Conservation (phyloP, 768 basidiomycete species). For the Boletus rufocinnamomeus region DNA sequence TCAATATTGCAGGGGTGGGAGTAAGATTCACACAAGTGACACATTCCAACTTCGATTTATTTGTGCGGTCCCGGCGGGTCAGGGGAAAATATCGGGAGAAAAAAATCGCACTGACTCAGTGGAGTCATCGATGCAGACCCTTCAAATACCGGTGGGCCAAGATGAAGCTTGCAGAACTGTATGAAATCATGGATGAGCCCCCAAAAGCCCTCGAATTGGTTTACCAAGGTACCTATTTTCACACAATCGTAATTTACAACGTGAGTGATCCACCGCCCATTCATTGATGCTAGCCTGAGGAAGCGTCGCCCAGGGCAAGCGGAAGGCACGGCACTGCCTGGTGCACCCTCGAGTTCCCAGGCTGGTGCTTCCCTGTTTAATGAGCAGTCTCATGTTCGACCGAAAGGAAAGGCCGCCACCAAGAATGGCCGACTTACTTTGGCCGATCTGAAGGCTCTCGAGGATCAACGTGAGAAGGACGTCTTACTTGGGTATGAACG, state of each 20-base stretch:
- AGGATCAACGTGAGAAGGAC: constrained; percentile 66
- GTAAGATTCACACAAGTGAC: not conserved
- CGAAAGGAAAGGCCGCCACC: constrained; percentile 34
- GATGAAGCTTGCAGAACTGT: constrained; percentile 87
- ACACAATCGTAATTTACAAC: not conserved
- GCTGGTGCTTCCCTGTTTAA: constrained; percentile 59
- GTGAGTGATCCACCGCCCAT: constrained; percentile 55
- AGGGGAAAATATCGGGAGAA: too few species aligned
- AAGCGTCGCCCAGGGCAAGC: constrained; percentile 41
- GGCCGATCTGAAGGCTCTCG: constrained; percentile 62
- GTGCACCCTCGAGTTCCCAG: constrained; percentile 15
- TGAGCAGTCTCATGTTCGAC: constrained; percentile 46
- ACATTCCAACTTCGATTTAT: not conserved
- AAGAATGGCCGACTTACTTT: constrained; percentile 49
- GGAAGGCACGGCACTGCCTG: constrained; percentile 15
- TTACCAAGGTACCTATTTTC: constrained; percentile 51
- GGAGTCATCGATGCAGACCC: constrained; percentile 81
- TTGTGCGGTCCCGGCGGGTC: not conserved
- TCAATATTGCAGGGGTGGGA: not conserved
- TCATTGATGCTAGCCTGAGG: constrained; percentile 65
- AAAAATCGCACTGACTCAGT: too few species aligned
- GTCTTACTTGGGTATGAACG: constrained; percentile 57
- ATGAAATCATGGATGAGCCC: constrained; percentile 66
- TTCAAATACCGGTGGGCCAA: constrained; percentile 77
- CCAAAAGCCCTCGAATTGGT: not conserved